Conservation (phyloP, 2,329 filamentous ascomycete genomes). For the Xylariaceae sp. region DNA sequence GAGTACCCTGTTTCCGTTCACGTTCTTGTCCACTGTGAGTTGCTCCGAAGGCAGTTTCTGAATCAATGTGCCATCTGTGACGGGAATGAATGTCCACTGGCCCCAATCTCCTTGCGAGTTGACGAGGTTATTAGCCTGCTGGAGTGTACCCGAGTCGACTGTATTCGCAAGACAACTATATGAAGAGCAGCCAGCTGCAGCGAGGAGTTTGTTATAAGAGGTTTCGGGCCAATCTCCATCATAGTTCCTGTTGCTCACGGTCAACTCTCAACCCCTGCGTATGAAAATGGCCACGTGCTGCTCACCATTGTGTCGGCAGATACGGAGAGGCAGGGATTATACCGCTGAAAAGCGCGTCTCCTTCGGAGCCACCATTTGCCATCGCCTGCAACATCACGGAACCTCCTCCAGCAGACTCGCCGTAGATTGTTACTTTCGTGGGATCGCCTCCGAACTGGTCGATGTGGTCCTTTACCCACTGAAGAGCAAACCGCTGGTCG, state of each 20-base stretch:
- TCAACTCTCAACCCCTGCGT: conserved; percentile 1
- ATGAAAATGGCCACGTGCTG: background rate
- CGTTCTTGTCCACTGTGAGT: conserved; percentile 23
- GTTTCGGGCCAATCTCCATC: conserved; percentile 30
- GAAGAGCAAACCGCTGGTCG: conserved; percentile 49
- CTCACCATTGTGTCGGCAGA: conserved; percentile 50
- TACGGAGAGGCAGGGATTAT: conserved; percentile 45
- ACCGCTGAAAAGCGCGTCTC: conserved; percentile 45
- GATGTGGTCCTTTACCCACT: conserved; percentile 54
- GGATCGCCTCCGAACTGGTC: conserved; percentile 52
- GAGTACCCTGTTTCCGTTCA: conserved; percentile 35
- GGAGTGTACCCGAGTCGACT: conserved; percentile 33
- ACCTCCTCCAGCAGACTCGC: conserved; percentile 53
- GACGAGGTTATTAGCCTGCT: conserved; percentile 35
- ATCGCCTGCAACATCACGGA: conserved; percentile 46
- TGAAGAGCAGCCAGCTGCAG: conserved; percentile 33
- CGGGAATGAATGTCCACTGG: conserved; percentile 38
- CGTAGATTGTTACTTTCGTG: conserved; percentile 50
- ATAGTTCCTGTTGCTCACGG: conserved; percentile 25
- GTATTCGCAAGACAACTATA: conserved; percentile 35
- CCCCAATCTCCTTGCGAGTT: conserved; percentile 27
- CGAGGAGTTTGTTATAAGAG: conserved; percentile 34
- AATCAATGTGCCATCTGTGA: conserved; percentile 37
- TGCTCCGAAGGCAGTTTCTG: conserved; percentile 29
- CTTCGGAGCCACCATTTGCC: conserved; percentile 43